Base-by-base conservation (phyloP, 139 green algal species). In the Chlamydomonas sphaeroides region DNA sequence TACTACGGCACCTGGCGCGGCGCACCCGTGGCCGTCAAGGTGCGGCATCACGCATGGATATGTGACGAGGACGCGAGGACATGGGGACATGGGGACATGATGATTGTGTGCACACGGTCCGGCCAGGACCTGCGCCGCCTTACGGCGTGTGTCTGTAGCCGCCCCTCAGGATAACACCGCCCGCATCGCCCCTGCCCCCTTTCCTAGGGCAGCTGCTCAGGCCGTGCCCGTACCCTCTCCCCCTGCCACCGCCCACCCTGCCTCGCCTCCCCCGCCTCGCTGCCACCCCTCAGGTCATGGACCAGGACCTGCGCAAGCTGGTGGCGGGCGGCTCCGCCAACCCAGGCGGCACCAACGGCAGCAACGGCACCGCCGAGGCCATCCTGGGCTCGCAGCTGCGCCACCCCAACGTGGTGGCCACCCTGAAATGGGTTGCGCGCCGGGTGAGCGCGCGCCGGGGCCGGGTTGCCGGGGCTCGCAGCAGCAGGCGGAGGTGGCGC, bases 1-100 rank as follows among this genome's bases (percentile, higher is more conserved):
- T 90, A 90, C 59, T 90, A 83, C 45, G 85, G 78, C 66, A 77
- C 42, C 8, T 83, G 76, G 76, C 33, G 71, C 63, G 76, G 76
- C 45, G 82, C 86, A 0, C 69, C 81, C 10, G 86, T 90, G 68
- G 86, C 86, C 3, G 83, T 90, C 82, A 90, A 90, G 83, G 78
- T 90, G 36, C 45, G 56, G 18, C n/a, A n/a, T n/a, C n/a, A n/a
- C n/a, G n/a, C n/a, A n/a, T n/a, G n/a, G n/a, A n/a, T n/a, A n/a
- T n/a, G n/a, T n/a, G n/a, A n/a, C n/a, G n/a, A n/a, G n/a, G n/a
- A n/a, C n/a, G n/a, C n/a, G n/a, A n/a, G n/a, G n/a, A n/a, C n/a
- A n/a, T n/a, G n/a, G n/a, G n/a, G n/a, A n/a, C n/a, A n/a, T n/a
- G n/a, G n/a, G n/a, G n/a, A n/a, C n/a, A n/a, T n/a, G n/a, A n/a